Conservation (phyloP, 1,284 basidiomycete genomes). For the Cutaneotrichosporon dermatis region DNA sequence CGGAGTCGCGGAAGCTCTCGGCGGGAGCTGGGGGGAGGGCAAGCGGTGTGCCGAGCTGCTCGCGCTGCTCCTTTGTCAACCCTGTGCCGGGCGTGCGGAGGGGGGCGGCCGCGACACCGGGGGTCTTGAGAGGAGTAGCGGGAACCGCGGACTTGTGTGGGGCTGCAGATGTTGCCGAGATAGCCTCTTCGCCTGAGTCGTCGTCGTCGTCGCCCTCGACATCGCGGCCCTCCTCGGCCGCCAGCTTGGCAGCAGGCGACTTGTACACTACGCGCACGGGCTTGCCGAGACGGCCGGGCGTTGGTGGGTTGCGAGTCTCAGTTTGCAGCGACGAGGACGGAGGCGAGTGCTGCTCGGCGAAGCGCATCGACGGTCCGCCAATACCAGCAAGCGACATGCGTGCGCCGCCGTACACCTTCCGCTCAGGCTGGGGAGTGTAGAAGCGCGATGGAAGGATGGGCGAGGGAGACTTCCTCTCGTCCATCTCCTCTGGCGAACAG, state of each 20-base stretch:
- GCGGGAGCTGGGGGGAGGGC: conserved; percentile 25
- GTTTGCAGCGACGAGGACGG: no score
- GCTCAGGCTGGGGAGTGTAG: conserved; percentile 36
- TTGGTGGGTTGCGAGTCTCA: conserved; percentile 2
- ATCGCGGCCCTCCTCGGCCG: not conserved
- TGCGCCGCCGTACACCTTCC: conserved; percentile 12
- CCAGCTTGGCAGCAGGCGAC: not conserved
- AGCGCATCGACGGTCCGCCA: conserved; percentile 17
- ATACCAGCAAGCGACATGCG: conserved; percentile 21
- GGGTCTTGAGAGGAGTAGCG: no score
- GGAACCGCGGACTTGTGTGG: no score
- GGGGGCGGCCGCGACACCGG: no score
- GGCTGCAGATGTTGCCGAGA: no score
- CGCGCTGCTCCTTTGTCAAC: conserved; percentile 2
- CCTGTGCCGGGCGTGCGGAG: no score
- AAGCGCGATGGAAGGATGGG: conserved; percentile 16
- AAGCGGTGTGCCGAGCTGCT: conserved; percentile 36
- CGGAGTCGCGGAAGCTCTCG: not conserved
- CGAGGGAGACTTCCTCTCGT: not conserved
- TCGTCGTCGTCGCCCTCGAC: no score
- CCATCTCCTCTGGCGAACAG: not conserved
- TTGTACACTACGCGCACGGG: not conserved
- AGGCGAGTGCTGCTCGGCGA: not conserved
- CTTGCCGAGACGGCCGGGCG: conserved; percentile 16
- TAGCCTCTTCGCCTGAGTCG: no score